Base-by-base conservation (phyloP, 179 eudicot species). In the Actinidia arguta region DNA sequence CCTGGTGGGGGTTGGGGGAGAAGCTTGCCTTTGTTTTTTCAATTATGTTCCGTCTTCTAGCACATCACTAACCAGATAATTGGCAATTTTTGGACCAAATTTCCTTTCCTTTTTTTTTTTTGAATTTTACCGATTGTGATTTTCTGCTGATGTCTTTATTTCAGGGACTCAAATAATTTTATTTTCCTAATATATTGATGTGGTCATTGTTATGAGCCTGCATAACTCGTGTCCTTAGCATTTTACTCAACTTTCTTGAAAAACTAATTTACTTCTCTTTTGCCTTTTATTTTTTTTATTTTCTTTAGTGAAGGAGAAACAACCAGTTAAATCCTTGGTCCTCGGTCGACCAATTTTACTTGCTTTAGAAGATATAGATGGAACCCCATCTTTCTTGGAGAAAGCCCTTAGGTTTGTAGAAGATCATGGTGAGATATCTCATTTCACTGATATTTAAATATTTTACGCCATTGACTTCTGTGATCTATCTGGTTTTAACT, bases 321-420 rank as follows among this genome's bases (percentile, higher is more conserved):
- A 85, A 63, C 85, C 93, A 48, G 90, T 83, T 36, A 96, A 96
- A 89, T 90, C 95, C 36, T 72, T 91, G 86, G 99, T 95, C 78
- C 87, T 95, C 86, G 99, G 98, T 69, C 89, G 97, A 73, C 99
- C 99, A 48, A 88, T 96, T 75, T 89, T 96, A 87, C 95, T 96
- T 84, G 99, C 99, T 83, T 87, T 96, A 85, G 99, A 96, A 91
- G 98, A 96, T 85, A 85, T 94, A 72, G 99, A 96, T 82, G 98
- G 98, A 85, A 89, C 96, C 62, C 99, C 99, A 78, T 93, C 99
- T 77, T 96, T 96, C 83, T 75, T 96, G 87, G 99, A 96, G 86
- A 96, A 96, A 86, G 98, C 99, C 83, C 98, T 96, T 54, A 89
- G 88, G 90, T 96, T 90, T 84, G 87, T 93, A 27, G 99, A 96